These are phyloP conservation scores for Serpula lacrymans DNA, from an alignment of 768 basidiomycete species.

Conservation along the genomic window DNA sequence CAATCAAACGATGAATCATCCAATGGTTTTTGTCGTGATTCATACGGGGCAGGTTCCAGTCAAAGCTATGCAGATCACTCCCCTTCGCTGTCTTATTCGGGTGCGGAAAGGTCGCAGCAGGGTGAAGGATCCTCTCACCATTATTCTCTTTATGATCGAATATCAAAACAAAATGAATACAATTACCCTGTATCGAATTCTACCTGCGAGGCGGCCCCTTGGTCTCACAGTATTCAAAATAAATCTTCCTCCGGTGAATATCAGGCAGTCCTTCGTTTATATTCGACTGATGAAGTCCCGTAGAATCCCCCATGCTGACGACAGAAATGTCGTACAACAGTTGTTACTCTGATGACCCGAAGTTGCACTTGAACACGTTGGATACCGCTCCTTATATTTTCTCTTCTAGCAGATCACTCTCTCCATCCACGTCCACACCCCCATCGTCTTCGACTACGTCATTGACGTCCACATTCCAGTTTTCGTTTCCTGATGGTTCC, in stretches of 20 bases:
- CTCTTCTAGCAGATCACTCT: constrained; percentile 67
- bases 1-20: constrained; percentile 45
- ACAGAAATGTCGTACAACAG: constrained; percentile 48
- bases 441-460: constrained; percentile 58
- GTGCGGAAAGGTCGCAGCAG: constrained; percentile 30
- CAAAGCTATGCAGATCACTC: constrained; percentile 45
- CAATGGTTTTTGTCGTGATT: constrained; percentile 36
- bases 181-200: constrained; percentile 36
- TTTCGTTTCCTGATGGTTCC: constrained; percentile 52
- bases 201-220: constrained; percentile 29
- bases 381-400: constrained; percentile 58
- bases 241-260: constrained; percentile 28
- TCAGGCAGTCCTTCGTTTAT: constrained; percentile 22
- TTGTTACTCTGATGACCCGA: constrained; percentile 54
- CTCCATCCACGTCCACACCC: constrained; percentile 61
- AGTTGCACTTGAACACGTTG: constrained; percentile 46
- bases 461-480: constrained; percentile 65
- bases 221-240: constrained; percentile 26
- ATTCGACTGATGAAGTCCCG: constrained; percentile 34
- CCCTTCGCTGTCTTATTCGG: constrained; percentile 40
- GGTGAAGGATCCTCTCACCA: constrained; percentile 24
- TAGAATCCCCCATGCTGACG: constrained; percentile 55
- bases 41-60: constrained; percentile 40
- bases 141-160: constrained; percentile 43
- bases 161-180: constrained; percentile 53